Evolutionary conservation across 2,329 filamentous ascomycete species (phyloP), one percentile per base, ranked within the genome.

Genomic region (Clonostachys rosea): DNA sequence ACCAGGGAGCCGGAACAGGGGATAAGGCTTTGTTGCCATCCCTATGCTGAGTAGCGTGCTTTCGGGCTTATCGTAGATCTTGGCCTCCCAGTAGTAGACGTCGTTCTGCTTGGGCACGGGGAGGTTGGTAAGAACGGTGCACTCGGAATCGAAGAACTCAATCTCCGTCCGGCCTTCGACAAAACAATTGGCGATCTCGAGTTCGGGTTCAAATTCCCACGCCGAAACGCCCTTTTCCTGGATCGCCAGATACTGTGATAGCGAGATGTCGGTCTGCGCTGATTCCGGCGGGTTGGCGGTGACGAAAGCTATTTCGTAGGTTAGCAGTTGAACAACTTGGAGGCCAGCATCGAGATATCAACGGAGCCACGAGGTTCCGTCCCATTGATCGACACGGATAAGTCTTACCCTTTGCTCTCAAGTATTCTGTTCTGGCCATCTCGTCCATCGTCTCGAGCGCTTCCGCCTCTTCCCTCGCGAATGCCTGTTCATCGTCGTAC

Each of bases 221-320:
- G 94, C 94, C 6, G 94, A 96, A n/a, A 99, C 92, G 44, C 94
- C 94, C 68, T 99, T 99, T 73, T 99, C 94, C 71, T 99, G 94
- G 55, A 99, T 99, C 40, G 94, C 94, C 49, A 99, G 79, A 65
- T 96, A 97, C 65, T 99, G 94, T 35, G 94, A 97, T 53, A 99
- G 73, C 18, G 94, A 97, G 54, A 99, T 99, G 63, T 99, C 94
- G 56, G 94, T 97, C 60, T 94, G 91, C 49, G 92, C 74, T 8
- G 94, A 97, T 67, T 99, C 94, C 54, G 94, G 91, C 4, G 92
- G 94, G 62, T 97, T 96, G 47, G 86, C 89, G 65, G 94, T 86
- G 52, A 96, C 84, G 63, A 96, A 99, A 34, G 92, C 94, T 99
- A 56, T 30, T 30, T 10, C 24, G 24, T 30, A 30, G 24, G 24